phyloP scores from a whole-genome alignment of 2,329 filamentous ascomycete species.

The Scolecobasidium constrictum region DNA sequence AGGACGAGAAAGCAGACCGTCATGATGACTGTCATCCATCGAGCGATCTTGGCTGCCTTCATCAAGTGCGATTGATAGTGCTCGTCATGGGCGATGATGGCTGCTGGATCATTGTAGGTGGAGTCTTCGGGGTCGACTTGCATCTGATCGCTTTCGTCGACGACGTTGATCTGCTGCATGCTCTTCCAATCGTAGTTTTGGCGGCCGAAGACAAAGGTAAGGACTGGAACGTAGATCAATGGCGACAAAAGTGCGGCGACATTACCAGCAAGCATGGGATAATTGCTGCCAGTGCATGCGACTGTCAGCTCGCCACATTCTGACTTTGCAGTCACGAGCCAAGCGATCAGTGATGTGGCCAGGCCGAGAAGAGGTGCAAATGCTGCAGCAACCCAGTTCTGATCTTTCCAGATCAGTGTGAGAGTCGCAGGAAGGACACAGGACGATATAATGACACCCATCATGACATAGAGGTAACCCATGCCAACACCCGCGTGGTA shows the following conservation, averaged over 20 bases:
- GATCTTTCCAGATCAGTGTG: slow-evolving; percentile 25
- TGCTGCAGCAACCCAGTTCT: slow-evolving; percentile 22
- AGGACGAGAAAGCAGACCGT: slow-evolving; percentile 15
- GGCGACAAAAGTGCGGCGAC: slow-evolving; percentile 24
- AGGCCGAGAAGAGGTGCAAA: slow-evolving; percentile 22
- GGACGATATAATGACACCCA: slow-evolving; percentile 31
- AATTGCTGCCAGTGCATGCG: slow-evolving; percentile 26
- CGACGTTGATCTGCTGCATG: slow-evolving; percentile 21
- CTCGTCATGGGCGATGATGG: slow-evolving; percentile 18
- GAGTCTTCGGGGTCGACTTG: background rate
- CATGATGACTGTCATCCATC: slow-evolving; percentile 12
- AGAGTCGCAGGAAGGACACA: slow-evolving; percentile 30
- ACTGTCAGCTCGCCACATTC: slow-evolving; percentile 29
- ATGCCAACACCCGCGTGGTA: slow-evolving; percentile 25
- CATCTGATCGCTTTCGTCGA: slow-evolving; percentile 3
- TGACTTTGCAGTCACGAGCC: slow-evolving; percentile 24
- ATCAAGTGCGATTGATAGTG: slow-evolving; percentile 12
- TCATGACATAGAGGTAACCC: slow-evolving; percentile 29
- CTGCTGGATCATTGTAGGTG: slow-evolving; percentile 12
- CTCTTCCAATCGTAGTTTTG: slow-evolving; percentile 29
- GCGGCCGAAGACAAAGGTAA: slow-evolving; percentile 18
- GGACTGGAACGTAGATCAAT: slow-evolving; percentile 20
- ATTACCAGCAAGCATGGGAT: slow-evolving; percentile 29
- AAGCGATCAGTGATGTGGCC: slow-evolving; percentile 24
- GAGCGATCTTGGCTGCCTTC: slow-evolving; percentile 13